Evolutionary conservation across 75 land plant species (phyloP).

Genomic region (Pinus tabuliformis): DNA sequence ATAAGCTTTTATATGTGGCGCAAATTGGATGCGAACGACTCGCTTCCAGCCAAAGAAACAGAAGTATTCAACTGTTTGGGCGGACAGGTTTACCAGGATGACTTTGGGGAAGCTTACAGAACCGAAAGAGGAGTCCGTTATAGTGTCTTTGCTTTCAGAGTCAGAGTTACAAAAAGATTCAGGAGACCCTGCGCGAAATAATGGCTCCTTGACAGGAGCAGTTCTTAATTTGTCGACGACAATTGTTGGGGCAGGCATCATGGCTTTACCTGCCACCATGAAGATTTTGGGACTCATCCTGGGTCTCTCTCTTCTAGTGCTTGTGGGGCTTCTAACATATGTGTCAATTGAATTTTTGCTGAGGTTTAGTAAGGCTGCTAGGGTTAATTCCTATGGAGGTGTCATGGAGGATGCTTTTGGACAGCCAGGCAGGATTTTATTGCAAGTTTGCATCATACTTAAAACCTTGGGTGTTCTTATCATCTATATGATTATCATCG

Average conservation of each 20-base stretch:
- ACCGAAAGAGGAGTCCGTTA: no score
- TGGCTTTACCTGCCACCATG: slow-evolving; percentile 50
- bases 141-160: no score
- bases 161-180: no score
- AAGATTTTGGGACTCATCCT: slow-evolving; percentile 25
- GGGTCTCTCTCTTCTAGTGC: slow-evolving; percentile 16
- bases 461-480: slow-evolving; percentile 44
- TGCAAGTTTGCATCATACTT: slow-evolving; percentile 39
- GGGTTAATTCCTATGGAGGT: slow-evolving; percentile 26
- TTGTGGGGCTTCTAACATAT: slow-evolving; percentile 28
- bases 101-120: no score
- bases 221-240: slow-evolving; percentile 44
- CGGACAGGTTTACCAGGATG: no score
- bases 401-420: slow-evolving; percentile 48
- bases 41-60: no score
- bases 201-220: slow-evolving; percentile 18
- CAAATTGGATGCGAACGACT: no score
- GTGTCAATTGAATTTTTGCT: slow-evolving; percentile 32
- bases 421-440: slow-evolving; percentile 18
- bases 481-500: slow-evolving; percentile 47
- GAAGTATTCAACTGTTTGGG: no score
- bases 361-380: slow-evolving; percentile 23
- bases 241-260: slow-evolving; percentile 47
- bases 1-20: no score
- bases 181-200: no score